Base-by-base conservation (phyloP, 2,329 filamentous ascomycete genomes). In the Camillea tinctor region DNA sequence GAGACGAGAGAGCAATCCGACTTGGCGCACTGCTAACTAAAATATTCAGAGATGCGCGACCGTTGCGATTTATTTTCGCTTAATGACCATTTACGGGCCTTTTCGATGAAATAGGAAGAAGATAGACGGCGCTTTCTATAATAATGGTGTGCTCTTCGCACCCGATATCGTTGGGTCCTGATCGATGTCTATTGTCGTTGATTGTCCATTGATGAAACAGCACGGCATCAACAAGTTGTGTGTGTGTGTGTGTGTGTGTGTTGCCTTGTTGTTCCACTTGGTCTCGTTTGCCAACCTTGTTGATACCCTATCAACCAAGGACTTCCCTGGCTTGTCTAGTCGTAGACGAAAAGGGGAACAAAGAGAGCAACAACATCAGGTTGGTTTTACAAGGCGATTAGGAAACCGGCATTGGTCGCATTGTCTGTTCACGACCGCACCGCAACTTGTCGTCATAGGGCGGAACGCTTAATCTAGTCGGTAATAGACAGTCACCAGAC, bases 271-370 rank as follows among this genome's bases (percentile, higher is more conserved):
- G 49, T 58, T 53, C 60, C 61, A 62, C 63, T 52, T 23, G 19
- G 15, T n/a, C 55, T 60, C 60, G 54, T 65, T 60, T 61, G 58
- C 60, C 63, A 56, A 58, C 57, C 63, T 54, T 58, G 52, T 69
- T 68, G 63, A 65, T 66, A 68, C 68, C 68, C 65, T 70, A 68
- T 63, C 60, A 50, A 61, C 52, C 64, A 58, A 56, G 62, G 58
- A 62, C 57, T 64, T 66, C 63, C 62, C 62, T 66, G 66, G 52
- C 36, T 44, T 17, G 36, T n/a, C 13, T 44, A n/a, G 36, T n/a
- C n/a, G 36, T 17, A 61, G 62, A 60, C 61, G 61, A 63, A 55
- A 60, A 58, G 60, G 44, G 58, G 57, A 57, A 53, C 30, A 59
- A 56, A 54, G 62, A 60, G 64, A 60, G 64, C 51, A 30, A 30